Evolutionary conservation across 352 stramenopile genomes (phyloP).

Genomic region (Pythium pyrilobum): DNA sequence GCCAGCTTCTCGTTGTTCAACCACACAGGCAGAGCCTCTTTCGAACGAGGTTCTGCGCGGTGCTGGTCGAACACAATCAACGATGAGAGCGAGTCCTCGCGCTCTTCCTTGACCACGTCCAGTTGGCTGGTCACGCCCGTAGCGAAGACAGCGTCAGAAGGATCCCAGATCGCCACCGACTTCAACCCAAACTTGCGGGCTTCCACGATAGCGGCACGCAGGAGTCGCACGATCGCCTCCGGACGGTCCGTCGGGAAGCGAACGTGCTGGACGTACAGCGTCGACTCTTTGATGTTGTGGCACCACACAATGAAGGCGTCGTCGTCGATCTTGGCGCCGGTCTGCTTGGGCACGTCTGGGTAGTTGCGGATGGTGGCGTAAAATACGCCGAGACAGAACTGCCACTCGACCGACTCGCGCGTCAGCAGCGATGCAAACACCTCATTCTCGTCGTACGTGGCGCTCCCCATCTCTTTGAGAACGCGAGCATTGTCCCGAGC

Average conservation of each 20-base stretch:
- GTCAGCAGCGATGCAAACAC: constrained; percentile 43
- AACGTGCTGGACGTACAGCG: constrained; percentile 45
- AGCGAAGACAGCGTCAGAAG: constrained; percentile 17
- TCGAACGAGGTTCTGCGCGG: not conserved
- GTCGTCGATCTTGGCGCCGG: constrained; percentile 29
- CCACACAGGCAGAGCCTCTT: constrained; percentile 25
- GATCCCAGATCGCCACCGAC: constrained; percentile 52
- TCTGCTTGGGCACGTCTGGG: constrained; percentile 29
- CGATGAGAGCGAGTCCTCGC: constrained; percentile 55
- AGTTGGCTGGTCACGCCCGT: constrained; percentile 18
- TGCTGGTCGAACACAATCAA: constrained; percentile 37
- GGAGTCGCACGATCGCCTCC: constrained; percentile 13
- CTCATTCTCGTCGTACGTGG: constrained; percentile 22
- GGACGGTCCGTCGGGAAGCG: constrained; percentile 26
- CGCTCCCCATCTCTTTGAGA: constrained; percentile 24
- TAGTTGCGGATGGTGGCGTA: constrained; percentile 35
- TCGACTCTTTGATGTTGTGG: constrained; percentile 56
- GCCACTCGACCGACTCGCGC: constrained; percentile 59
- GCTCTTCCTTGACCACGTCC: constrained; percentile 29
- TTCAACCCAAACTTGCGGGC: constrained; percentile 1
- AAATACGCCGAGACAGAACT: constrained; percentile 50
- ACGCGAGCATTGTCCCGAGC: constrained; percentile 32
- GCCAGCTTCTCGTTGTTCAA: constrained; percentile 50
- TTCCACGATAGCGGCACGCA: constrained; percentile 14
- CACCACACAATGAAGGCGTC: constrained; percentile 60